phyloP scores from a whole-genome alignment of 2,329 filamentous ascomycete species.

The Cryphonectria naterciae region DNA sequence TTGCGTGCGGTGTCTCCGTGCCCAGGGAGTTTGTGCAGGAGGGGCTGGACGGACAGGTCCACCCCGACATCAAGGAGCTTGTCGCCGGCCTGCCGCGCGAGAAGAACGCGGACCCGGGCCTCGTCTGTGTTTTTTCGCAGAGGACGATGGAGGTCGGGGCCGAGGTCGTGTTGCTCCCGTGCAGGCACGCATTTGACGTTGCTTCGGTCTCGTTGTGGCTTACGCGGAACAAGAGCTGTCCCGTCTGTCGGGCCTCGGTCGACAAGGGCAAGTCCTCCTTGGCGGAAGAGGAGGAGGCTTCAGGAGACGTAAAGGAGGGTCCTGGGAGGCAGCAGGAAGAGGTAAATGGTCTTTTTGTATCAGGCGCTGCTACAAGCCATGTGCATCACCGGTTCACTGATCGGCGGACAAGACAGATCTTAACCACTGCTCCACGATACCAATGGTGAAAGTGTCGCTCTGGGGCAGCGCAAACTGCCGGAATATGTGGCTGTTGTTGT shows the following conservation, averaged over 20 bases:
- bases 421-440: background rate
- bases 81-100: background rate
- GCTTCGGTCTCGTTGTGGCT: background rate
- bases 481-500: background rate
- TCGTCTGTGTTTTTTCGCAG: background rate
- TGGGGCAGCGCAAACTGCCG: background rate
- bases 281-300: background rate
- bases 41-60: background rate
- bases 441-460: background rate
- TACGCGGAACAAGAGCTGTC: background rate
- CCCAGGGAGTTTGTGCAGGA: background rate
- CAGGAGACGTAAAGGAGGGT: background rate
- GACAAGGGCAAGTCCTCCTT: background rate
- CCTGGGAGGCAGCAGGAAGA: background rate
- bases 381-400: background rate
- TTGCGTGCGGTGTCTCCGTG: background rate
- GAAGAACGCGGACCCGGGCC: background rate
- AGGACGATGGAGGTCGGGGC: background rate
- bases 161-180: background rate
- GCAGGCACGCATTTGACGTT: background rate
- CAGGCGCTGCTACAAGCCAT: background rate
- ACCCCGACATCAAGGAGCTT: background rate
- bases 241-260: background rate
- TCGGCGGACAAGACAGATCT: background rate
- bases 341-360: background rate